Percentiles rank a stretch among this genome's conserved stretches.
Evolutionary conservation across 768 basidiomycete species (phyloP).

Genomic region (Auricularia sp.): DNA sequence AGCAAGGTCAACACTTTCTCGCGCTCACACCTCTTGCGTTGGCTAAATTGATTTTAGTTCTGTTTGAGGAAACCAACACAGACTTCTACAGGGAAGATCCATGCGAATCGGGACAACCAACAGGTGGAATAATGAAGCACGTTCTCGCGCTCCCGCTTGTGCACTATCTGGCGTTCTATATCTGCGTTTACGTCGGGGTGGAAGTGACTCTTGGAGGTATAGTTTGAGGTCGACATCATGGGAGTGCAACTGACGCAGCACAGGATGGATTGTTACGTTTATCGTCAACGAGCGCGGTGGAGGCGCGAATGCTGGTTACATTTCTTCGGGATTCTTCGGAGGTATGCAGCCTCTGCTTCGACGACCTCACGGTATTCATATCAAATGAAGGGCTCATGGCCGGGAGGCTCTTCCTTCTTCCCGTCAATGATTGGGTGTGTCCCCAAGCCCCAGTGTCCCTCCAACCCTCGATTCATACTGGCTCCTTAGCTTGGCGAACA

Average conservation of each 20-base stretch:
- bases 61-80: background rate
- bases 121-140: constrained; percentile 4
- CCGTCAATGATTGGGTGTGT: background rate
- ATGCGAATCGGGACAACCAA: background rate
- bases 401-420: background rate
- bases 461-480: background rate
- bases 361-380: no score
- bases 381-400: background rate
- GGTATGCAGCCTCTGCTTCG: background rate
- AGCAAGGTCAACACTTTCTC: background rate
- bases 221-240: background rate
- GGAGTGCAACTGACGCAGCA: background rate
- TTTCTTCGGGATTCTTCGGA: constrained; percentile 27
- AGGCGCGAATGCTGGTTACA: constrained; percentile 41
- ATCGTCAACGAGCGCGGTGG: constrained; percentile 33
- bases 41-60: background rate
- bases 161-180: constrained; percentile 10
- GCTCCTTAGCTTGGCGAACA: constrained; percentile 26
- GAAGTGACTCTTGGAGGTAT: constrained; percentile 13
- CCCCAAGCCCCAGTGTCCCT: background rate
- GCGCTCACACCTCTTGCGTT: background rate
- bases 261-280: constrained; percentile 66
- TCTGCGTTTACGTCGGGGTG: constrained; percentile 11
- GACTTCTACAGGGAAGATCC: background rate
- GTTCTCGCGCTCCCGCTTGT: constrained; percentile 6